These are phyloP conservation scores for Tolypocladium tropicale DNA, from an alignment of 2,329 filamentous ascomycete species.

Conservation along the genomic window DNA sequence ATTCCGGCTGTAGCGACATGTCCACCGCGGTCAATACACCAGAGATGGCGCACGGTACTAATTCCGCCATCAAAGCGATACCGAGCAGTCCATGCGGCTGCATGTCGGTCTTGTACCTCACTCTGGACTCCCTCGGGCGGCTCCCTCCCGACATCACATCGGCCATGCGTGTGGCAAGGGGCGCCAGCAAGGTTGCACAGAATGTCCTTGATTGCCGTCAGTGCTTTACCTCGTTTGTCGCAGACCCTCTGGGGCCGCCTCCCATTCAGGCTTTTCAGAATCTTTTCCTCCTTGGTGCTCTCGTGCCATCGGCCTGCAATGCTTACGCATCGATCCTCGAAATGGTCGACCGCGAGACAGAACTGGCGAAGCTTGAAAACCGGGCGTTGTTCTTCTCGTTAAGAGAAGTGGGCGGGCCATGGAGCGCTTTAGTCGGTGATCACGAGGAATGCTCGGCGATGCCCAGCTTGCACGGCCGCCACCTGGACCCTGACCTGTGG, in stretches of 20 bases:
- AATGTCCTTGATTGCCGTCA: slow-evolving; percentile 38
- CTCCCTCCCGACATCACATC: slow-evolving; percentile 33
- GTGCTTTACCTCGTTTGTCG: slow-evolving; percentile 32
- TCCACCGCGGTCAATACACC: slow-evolving; percentile 8
- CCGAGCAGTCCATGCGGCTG: slow-evolving; percentile 32
- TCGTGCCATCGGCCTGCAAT: slow-evolving; percentile 47
- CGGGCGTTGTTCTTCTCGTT: slow-evolving; percentile 35
- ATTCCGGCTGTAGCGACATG: slow-evolving; percentile 13
- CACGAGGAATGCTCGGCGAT: slow-evolving; percentile 14
- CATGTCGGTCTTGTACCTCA: slow-evolving; percentile 37
- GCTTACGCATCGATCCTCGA: slow-evolving; percentile 45
- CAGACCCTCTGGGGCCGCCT: slow-evolving; percentile 22
- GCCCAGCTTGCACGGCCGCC: slow-evolving; percentile 20
- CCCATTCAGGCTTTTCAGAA: slow-evolving; percentile 45
- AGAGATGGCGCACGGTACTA: slow-evolving; percentile 2
- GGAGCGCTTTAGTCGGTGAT: slow-evolving; percentile 23
- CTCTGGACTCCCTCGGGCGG: slow-evolving; percentile 37
- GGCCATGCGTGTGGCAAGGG: slow-evolving; percentile 37
- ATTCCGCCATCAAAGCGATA: slow-evolving; percentile 11
- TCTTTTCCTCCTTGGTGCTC: slow-evolving; percentile 46
- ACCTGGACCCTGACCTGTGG: slow-evolving; percentile 45
- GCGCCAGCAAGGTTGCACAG: slow-evolving; percentile 38
- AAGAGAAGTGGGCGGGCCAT: slow-evolving; percentile 36
- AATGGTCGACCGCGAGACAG: slow-evolving; percentile 42
- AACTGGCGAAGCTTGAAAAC: slow-evolving; percentile 29